Conservation (phyloP, 768 basidiomycete species). For the Pleurotus citrinopileatus region DNA sequence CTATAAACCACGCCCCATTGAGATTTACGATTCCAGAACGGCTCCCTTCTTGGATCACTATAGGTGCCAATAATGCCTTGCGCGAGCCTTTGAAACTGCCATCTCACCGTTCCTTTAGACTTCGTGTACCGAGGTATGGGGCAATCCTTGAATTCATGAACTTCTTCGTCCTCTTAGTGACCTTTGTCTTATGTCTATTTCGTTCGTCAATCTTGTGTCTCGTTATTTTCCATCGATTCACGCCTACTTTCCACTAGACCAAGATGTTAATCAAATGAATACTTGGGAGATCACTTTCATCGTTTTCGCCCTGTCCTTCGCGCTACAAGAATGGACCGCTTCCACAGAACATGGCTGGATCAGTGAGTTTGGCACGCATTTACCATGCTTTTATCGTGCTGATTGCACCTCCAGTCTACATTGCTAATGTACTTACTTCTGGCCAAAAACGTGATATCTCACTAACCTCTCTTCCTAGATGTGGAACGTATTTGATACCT, state of each 20-base stretch:
- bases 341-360: conserved; percentile 86
- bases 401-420: conserved; percentile 56
- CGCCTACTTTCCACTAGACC: conserved; percentile 38
- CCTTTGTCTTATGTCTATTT: conserved; percentile 72
- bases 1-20: conserved; percentile 77
- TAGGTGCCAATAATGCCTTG: conserved; percentile 41
- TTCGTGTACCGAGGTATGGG: conserved; percentile 82
- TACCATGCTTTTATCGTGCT: not conserved
- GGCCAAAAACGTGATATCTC: not conserved
- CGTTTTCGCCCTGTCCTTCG: conserved; percentile 73
- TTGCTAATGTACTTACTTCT: conserved; percentile 63
- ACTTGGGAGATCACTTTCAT: conserved; percentile 73
- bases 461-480: conserved; percentile 43
- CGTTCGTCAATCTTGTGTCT: conserved; percentile 42
- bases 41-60: conserved; percentile 85
- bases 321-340: conserved; percentile 85
- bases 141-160: conserved; percentile 77
- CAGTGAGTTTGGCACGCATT: conserved; percentile 44
- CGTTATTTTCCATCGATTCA: not conserved
- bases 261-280: conserved; percentile 48
- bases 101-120: conserved; percentile 31
- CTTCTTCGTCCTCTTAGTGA: conserved; percentile 62
- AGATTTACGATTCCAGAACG: conserved; percentile 63
- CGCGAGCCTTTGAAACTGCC: too few species aligned
- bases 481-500: conserved; percentile 89